A percentile compares a stretch with the other conserved stretches of the same genome.
Evolutionary conservation across 2,329 filamentous ascomycete genomes (phyloP).

Genomic region (Pseudogymnoascus sp.): DNA sequence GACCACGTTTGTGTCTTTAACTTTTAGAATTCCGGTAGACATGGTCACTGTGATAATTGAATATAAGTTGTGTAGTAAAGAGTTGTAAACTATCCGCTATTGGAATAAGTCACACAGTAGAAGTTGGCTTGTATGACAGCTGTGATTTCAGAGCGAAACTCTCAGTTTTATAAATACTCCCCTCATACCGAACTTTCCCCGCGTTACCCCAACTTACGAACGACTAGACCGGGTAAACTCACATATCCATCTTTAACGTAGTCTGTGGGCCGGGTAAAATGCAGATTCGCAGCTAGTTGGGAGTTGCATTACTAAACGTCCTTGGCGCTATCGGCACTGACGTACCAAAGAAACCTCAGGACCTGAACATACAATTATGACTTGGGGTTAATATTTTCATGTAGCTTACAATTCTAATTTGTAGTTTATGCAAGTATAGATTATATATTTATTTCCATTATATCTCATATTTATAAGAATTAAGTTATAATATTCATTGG

Average conservation of each 20-base stretch:
- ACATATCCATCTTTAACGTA: not conserved
- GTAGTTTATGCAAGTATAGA: no score
- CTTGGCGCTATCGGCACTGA: not conserved
- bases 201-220: not conserved
- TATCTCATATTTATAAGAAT: not conserved
- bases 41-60: slow-evolving; percentile 11
- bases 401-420: not conserved
- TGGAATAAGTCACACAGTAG: not conserved
- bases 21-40: slow-evolving; percentile 27
- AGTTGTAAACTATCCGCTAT: not conserved
- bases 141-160: not conserved
- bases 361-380: not conserved
- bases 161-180: not conserved
- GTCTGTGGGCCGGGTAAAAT: not conserved
- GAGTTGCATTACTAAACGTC: not conserved
- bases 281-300: not conserved
- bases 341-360: not conserved
- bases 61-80: not conserved
- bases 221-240: slow-evolving; percentile 3
- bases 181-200: not conserved
- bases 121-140: not conserved
- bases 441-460: not conserved
- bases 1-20: slow-evolving; percentile 31
- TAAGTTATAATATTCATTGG: not conserved
- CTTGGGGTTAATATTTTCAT: not conserved